Conservation (phyloP, 352 stramenopile species). For the Phytopythium montanum region DNA sequence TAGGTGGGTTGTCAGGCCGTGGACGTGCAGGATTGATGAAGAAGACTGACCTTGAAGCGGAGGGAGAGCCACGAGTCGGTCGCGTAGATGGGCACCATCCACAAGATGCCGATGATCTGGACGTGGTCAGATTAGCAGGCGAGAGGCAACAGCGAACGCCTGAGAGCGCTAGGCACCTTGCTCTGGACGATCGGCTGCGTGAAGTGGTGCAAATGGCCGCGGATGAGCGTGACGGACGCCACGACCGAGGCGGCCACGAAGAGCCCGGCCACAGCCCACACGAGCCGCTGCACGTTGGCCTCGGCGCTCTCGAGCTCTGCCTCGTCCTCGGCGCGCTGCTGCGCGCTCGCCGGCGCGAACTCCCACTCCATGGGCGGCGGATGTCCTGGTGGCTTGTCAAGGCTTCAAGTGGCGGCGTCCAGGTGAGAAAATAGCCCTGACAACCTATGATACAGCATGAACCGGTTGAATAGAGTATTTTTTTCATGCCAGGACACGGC, state of each 20-base stretch:
- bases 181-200: conserved; percentile 92
- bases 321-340: conserved; percentile 7
- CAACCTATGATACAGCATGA: neutral
- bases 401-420: neutral
- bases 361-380: conserved; percentile 8
- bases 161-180: conserved; percentile 78
- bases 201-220: conserved; percentile 89
- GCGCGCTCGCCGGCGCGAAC: conserved; percentile 1
- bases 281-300: conserved; percentile 55
- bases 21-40: neutral
- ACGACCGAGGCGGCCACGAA: conserved; percentile 89
- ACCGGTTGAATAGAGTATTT: neutral
- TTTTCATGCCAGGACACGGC: too few relatives aligned
- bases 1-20: neutral
- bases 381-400: neutral
- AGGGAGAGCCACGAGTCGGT: conserved; percentile 97
- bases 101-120: conserved; percentile 97
- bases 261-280: conserved; percentile 86
- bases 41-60: conserved; percentile 86
- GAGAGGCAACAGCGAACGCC: neutral
- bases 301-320: conserved; percentile 26
- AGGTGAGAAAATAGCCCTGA: neutral
- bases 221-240: conserved; percentile 90
- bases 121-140: too few relatives aligned
- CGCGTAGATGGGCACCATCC: conserved; percentile 98